Percentiles rank a stretch among this genome's conserved stretches.
phyloP scores from a whole-genome alignment of 2,329 filamentous ascomycete genomes.

The Exophiala bonariae region DNA sequence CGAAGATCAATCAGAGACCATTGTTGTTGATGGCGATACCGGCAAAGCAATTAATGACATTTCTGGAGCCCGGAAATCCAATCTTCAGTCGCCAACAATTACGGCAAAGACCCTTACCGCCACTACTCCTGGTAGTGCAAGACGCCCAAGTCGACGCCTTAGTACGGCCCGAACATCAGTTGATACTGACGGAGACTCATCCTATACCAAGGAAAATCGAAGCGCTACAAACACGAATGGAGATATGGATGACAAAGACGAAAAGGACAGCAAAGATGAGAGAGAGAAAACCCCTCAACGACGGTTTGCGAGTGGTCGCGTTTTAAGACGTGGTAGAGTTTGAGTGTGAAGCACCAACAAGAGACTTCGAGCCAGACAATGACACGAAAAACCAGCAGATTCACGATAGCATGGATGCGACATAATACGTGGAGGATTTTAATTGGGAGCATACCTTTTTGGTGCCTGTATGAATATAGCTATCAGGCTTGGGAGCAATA shows the following conservation, averaged over 20 bases:
- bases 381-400: too few relatives aligned
- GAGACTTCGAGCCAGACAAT: too few relatives aligned
- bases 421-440: too few relatives aligned
- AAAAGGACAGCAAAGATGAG: constrained; percentile 1
- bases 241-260: constrained; percentile 1
- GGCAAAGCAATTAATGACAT: constrained; percentile 8
- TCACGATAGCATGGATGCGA: too few relatives aligned
- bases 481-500: too few relatives aligned
- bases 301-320: background rate
- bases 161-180: constrained; percentile 16
- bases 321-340: background rate
- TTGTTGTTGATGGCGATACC: constrained; percentile 14
- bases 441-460: too few relatives aligned
- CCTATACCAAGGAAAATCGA: background rate
- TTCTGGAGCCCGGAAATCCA: constrained; percentile 2
- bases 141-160: constrained; percentile 17
- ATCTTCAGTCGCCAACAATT: constrained; percentile 19
- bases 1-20: constrained; percentile 13
- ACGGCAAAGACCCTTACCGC: constrained; percentile 14
- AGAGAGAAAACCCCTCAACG: background rate
- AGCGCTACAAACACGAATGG: background rate
- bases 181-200: constrained; percentile 6
- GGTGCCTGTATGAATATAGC: too few relatives aligned
- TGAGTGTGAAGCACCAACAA: too few relatives aligned
- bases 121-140: constrained; percentile 14